Evolutionary conservation across 2,329 filamentous ascomycete genomes (phyloP), one percentile per base, ranked within the genome.

Genomic region (Penicillium sp.): DNA sequence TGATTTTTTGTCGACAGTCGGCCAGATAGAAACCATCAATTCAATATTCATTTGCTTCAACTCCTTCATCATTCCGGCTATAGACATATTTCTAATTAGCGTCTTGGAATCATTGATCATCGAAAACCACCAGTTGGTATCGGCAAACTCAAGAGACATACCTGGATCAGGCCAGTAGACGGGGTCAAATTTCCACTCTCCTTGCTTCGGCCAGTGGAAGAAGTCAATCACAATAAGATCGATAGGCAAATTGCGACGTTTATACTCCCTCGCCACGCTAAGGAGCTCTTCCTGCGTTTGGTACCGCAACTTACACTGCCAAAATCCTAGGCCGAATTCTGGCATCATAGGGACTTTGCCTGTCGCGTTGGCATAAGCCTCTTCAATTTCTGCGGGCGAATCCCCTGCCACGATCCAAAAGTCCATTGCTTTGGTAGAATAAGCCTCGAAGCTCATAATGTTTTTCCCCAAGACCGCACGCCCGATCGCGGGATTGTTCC

Each of bases 21-120:
- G 87, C 87, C 87, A 89, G 62, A 89, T 83, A 0, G 85, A 88
- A 0, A 89, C 84, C 85, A 89, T 88, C 6, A 88, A 78, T 66
- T 89, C 85, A 50, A 89, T 82, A 0, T 79, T 77, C 62, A 89
- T 70, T 0, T 80, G 76, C 34, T 83, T 78, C 1, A 89, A 77
- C 68, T 88, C 86, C 41, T 76, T 74, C 20, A 88, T 77, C 49
- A 52, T 52, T 15, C 35, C 37, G 10, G 5, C 45, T 49, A n/a
- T 49, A 34, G 0, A 7, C 31, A 20, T 15, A 31, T 20, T 12
- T 35, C 7, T 12, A 15, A 20, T 49, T 35, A 49, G 45, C 11
- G 17, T 5, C 14, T 22, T 31, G 25, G 11, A 20, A 49, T 35
- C 3, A 35, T 35, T 25, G 20, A 7, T 4, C 15, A 25, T 3